These are phyloP conservation scores for Verbascum thapsus DNA, from an alignment of 257 asterid genomes.

Conservation along the genomic window DNA sequence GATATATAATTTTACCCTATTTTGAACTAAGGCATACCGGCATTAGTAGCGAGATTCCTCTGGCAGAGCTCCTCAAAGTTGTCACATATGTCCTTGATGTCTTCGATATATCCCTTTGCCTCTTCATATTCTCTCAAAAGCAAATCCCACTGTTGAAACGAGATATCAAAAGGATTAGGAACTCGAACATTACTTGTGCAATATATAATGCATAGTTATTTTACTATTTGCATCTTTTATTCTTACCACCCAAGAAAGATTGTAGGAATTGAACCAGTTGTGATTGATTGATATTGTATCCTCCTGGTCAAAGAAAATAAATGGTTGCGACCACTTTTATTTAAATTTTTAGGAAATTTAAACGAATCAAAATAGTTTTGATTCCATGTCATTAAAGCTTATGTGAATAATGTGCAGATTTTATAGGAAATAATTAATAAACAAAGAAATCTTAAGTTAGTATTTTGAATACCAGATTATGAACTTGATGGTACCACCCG, in stretches of 20 bases:
- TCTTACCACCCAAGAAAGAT: slow-evolving; percentile 85
- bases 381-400: background rate
- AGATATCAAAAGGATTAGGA: slow-evolving; percentile 13
- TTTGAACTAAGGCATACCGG: slow-evolving; percentile 47
- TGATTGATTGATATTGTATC: slow-evolving; percentile 94
- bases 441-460: slow-evolving; percentile 7
- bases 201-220: slow-evolving; percentile 16
- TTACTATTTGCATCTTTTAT: background rate
- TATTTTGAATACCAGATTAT: slow-evolving; percentile 66
- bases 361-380: background rate
- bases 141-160: slow-evolving; percentile 79
- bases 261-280: slow-evolving; percentile 92
- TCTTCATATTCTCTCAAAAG: slow-evolving; percentile 84
- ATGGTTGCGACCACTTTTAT: background rate
- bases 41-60: slow-evolving; percentile 91
- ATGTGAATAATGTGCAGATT: background rate
- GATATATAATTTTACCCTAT: background rate
- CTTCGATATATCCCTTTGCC: slow-evolving; percentile 82
- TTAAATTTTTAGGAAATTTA: background rate
- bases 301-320: slow-evolving; percentile 47
- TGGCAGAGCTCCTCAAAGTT: slow-evolving; percentile 96
- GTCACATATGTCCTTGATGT: slow-evolving; percentile 81
- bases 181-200: background rate
- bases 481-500: slow-evolving; percentile 99
- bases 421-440: background rate